Evolutionary conservation across 2,329 filamentous ascomycete species (phyloP).

Genomic region (Penicillium thymicola): DNA sequence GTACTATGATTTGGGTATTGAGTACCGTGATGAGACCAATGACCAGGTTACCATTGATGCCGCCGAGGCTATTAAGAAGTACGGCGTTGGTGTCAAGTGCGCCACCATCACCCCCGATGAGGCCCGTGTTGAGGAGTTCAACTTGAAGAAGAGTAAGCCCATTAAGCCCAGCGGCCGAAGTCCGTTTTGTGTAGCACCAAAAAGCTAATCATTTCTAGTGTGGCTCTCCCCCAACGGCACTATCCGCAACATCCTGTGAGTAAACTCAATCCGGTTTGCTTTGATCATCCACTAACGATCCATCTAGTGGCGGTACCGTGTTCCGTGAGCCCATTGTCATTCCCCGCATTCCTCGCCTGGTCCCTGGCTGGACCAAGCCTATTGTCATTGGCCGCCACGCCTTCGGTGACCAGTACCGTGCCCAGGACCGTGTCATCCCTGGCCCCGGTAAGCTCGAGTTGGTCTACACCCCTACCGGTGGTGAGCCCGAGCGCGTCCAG

Average conservation of each 20-base stretch:
- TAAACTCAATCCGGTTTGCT: neutral
- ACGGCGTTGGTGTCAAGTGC: constrained; percentile 98
- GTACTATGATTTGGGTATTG: constrained; percentile 92
- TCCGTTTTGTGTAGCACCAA: neutral
- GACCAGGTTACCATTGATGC: constrained; percentile 95
- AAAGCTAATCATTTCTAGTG: constrained; percentile 55
- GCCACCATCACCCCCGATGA: constrained; percentile 99
- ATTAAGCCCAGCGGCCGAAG: constrained; percentile 44
- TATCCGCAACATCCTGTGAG: constrained; percentile 62
- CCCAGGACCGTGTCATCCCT: constrained; percentile 82
- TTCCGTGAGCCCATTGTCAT: constrained; percentile 99
- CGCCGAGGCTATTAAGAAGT: constrained; percentile 97
- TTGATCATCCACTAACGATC: constrained; percentile 19
- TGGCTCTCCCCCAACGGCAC: constrained; percentile 98
- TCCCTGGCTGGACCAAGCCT: constrained; percentile 97
- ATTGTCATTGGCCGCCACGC: constrained; percentile 99
- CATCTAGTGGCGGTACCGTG: constrained; percentile 74
- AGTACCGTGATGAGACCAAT: constrained; percentile 93
- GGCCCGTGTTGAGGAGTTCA: constrained; percentile 93
- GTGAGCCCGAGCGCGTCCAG: constrained; percentile 78
- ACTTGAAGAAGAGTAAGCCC: constrained; percentile 87
- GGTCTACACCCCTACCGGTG: constrained; percentile 81
- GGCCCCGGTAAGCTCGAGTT: constrained; percentile 87
- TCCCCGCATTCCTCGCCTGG: constrained; percentile 82
- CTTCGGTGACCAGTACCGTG: constrained; percentile 97